phyloP scores from a whole-genome alignment of 768 basidiomycete species.

The Rhizopogon vinicolor region DNA sequence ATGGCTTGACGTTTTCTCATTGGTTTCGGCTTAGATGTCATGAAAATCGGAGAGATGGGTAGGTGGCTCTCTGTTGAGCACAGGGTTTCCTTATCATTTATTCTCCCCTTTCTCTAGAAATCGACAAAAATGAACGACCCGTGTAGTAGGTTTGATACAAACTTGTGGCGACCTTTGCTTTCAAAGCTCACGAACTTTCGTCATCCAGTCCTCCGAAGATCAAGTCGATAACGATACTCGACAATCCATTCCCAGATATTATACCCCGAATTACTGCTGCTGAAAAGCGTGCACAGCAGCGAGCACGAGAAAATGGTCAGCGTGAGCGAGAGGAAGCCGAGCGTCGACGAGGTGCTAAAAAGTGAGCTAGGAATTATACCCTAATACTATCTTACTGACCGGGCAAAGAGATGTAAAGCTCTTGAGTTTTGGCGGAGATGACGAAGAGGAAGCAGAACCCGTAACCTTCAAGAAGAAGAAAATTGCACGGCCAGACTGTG shows the following conservation, averaged over 20 bases:
- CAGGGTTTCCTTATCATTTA: neutral
- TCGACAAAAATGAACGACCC: conserved; percentile 70
- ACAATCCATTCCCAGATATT: conserved; percentile 95
- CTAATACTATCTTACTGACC: conserved; percentile 23
- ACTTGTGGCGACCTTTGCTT: neutral
- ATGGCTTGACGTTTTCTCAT: neutral
- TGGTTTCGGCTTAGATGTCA: conserved; percentile 53
- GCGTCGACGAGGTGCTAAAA: conserved; percentile 76
- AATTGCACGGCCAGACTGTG: conserved; percentile 81
- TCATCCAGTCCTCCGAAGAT: conserved; percentile 82
- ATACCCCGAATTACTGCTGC: conserved; percentile 94
- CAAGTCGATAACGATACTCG: conserved; percentile 74
- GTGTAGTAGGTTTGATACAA: conserved; percentile 55
- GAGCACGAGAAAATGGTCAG: conserved; percentile 71
- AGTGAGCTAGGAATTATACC: conserved; percentile 44
- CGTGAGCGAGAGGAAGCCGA: conserved; percentile 75
- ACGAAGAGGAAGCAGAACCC: conserved; percentile 52
- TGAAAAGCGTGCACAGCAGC: conserved; percentile 81
- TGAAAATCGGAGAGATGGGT: conserved; percentile 92
- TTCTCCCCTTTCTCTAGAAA: conserved; percentile 39
- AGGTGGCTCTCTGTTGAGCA: conserved; percentile 14
- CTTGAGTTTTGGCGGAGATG: conserved; percentile 81
- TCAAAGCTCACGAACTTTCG: conserved; percentile 2
- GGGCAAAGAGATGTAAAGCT: conserved; percentile 68
- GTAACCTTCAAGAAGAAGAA: conserved; percentile 63